These are phyloP conservation scores for Colletotrichum noveboracense DNA, from an alignment of 2,329 filamentous ascomycete genomes.

Conservation along the genomic window DNA sequence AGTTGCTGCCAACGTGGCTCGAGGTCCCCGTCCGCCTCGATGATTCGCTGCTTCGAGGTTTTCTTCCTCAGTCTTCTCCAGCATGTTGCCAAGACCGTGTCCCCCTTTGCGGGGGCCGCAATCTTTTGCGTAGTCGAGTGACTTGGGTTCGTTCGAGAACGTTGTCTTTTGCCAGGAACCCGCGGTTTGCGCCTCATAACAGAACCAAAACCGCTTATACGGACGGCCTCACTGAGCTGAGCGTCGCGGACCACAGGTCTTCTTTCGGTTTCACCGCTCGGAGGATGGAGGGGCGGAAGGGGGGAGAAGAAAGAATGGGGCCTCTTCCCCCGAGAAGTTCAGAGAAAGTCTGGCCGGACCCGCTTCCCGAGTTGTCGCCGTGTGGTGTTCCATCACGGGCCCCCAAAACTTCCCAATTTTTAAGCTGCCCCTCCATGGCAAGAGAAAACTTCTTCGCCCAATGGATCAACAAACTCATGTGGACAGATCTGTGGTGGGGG, in stretches of 20 bases:
- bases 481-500: conserved; percentile 1
- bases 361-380: conserved; percentile 19
- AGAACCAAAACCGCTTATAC: neutral
- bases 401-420: neutral
- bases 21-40: neutral
- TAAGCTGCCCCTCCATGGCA: neutral
- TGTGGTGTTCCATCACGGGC: neutral
- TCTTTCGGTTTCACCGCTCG: conserved; percentile 12
- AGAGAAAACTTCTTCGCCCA: conserved; percentile 3
- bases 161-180: neutral
- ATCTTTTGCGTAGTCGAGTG: neutral
- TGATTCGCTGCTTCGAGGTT: neutral
- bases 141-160: conserved; percentile 1
- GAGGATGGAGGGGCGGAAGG: neutral
- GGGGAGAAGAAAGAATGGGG: neutral
- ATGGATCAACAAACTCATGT: neutral
- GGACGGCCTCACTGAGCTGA: neutral
- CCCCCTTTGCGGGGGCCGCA: neutral
- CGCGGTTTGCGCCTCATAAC: neutral
- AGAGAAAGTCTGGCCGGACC: neutral
- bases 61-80: neutral
- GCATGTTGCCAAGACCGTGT: neutral
- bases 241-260: neutral
- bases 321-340: neutral
- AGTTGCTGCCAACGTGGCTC: neutral